phyloP scores from a whole-genome alignment of 768 basidiomycete species.

The Calocybe indica region DNA sequence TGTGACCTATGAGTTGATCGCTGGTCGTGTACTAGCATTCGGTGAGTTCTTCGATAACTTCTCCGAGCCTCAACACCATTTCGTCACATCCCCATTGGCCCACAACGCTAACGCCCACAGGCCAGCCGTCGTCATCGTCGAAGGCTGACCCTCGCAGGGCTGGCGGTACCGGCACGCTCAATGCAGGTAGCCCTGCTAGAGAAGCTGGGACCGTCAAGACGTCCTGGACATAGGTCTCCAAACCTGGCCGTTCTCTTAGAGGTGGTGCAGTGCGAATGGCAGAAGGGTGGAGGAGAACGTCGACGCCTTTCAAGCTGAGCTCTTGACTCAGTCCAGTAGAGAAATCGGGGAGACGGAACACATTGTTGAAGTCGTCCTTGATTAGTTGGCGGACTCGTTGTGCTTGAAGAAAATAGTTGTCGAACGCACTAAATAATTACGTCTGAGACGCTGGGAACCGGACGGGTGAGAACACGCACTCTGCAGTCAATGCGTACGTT shows the following conservation, averaged over 20 bases:
- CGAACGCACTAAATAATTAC: slow-evolving; percentile 66
- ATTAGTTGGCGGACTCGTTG: slow-evolving; percentile 72
- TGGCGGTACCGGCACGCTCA: slow-evolving; percentile 55
- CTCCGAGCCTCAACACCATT: slow-evolving; percentile 50
- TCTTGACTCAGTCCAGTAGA: slow-evolving; percentile 1
- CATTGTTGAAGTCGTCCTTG: slow-evolving; percentile 63
- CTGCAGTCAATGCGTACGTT: slow-evolving; percentile 86
- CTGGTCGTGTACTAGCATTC: too few relatives aligned
- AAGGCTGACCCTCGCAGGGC: slow-evolving; percentile 22
- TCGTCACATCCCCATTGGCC: slow-evolving; percentile 85
- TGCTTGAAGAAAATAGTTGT: slow-evolving; percentile 95
- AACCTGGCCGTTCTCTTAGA: slow-evolving; percentile 24
- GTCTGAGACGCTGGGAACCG: background rate
- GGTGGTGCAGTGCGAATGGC: slow-evolving; percentile 80
- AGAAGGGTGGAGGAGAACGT: slow-evolving; percentile 83
- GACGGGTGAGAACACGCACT: slow-evolving; percentile 44
- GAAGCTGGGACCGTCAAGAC: slow-evolving; percentile 90
- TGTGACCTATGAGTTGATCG: too few relatives aligned
- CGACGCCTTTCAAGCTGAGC: slow-evolving; percentile 37
- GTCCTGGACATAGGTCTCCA: slow-evolving; percentile 81
- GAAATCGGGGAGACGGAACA: slow-evolving; percentile 55
- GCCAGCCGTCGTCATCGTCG: slow-evolving; percentile 60
- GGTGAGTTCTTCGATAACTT: slow-evolving; percentile 27
- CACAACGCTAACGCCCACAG: slow-evolving; percentile 76
- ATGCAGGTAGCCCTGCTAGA: slow-evolving; percentile 79